Conservation (phyloP, 1,284 basidiomycete species). For the Sporisorium graminicola region DNA sequence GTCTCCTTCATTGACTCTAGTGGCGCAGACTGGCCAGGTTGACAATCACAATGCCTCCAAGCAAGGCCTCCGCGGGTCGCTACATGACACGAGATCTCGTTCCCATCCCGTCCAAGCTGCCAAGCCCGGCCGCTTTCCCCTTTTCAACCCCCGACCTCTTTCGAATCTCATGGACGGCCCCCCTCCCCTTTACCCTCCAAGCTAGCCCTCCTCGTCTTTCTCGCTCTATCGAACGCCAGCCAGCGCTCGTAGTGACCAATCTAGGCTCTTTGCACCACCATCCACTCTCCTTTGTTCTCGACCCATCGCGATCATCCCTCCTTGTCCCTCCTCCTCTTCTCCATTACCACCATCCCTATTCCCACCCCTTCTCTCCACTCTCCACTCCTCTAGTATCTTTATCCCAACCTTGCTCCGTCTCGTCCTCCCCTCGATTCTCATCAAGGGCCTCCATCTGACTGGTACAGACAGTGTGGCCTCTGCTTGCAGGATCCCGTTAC, state of each 20-base stretch:
- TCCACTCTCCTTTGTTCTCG: constrained; percentile 4
- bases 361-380: constrained; percentile 1
- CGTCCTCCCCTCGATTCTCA: constrained; percentile 4
- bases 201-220: constrained; percentile 1
- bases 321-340: background rate
- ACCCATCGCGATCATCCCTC: too few relatives aligned
- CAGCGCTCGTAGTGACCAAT: constrained; percentile 3
- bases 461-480: constrained; percentile 41
- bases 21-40: background rate
- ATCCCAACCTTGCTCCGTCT: background rate
- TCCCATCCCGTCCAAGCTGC: constrained; percentile 1
- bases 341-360: background rate
- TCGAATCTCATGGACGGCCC: background rate
- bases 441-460: constrained; percentile 45
- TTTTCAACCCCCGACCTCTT: background rate
- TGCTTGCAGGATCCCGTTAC: constrained; percentile 13
- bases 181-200: background rate
- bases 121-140: constrained; percentile 8
- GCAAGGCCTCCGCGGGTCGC: background rate
- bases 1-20: background rate
- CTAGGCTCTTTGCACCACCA: constrained; percentile 14
- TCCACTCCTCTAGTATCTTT: background rate
- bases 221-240: background rate
- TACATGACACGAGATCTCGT: constrained; percentile 8
- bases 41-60: background rate